Conservation (phyloP, 495 filamentous ascomycete species). For the Annulohypoxylon nitens region DNA sequence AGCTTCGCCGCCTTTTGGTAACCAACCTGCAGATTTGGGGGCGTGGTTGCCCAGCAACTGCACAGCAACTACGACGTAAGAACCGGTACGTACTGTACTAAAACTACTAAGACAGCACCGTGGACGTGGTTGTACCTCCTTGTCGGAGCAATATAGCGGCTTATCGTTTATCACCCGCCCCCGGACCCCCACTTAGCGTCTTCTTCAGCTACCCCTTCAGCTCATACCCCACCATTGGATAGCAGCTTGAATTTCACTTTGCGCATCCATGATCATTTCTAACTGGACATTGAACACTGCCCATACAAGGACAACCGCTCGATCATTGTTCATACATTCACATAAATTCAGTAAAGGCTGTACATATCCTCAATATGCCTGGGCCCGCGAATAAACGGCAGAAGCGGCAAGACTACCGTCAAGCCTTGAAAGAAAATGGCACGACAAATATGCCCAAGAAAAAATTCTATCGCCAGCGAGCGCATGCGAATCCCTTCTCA, state of each 20-base stretch:
- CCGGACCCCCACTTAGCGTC: neutral
- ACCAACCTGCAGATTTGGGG: constrained; percentile 14
- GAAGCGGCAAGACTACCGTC: constrained; percentile 81
- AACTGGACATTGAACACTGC: neutral
- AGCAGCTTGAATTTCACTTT: constrained; percentile 10
- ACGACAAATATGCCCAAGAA: constrained; percentile 78
- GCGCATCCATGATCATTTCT: neutral
- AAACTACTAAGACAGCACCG: neutral
- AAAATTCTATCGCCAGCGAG: constrained; percentile 94
- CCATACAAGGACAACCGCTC: neutral
- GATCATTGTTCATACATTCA: neutral
- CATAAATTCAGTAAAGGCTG: neutral
- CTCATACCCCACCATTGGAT: constrained; percentile 26
- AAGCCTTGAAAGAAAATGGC: constrained; percentile 56
- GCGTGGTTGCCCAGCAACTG: constrained; percentile 41
- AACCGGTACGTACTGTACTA: constrained; percentile 3
- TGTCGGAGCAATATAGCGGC: neutral
- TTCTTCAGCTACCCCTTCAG: constrained; percentile 22
- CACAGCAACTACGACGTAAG: neutral
- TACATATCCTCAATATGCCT: constrained; percentile 56
- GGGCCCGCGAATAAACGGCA: constrained; percentile 72
- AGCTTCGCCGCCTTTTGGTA: constrained; percentile 32
- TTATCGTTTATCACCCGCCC: constrained; percentile 35
- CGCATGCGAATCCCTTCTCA: constrained; percentile 97
- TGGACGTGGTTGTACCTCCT: neutral